Conservation (phyloP, 148 eudicot genomes). For the Polygonum maritimum region DNA sequence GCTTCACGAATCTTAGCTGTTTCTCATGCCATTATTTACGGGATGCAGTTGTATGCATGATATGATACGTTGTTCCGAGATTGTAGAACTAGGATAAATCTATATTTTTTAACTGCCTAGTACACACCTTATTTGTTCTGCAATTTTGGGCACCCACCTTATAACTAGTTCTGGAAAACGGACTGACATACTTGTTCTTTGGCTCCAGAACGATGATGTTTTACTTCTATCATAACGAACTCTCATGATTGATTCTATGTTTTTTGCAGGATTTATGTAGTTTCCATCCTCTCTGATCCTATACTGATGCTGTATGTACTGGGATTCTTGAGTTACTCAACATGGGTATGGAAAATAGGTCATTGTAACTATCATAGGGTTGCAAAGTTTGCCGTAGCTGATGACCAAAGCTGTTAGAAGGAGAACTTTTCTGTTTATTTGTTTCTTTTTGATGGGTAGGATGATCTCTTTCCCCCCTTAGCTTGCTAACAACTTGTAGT, state of each 20-base stretch:
- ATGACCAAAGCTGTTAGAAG: not conserved
- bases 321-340: not conserved
- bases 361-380: not conserved
- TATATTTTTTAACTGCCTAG: not conserved
- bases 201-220: too few species aligned
- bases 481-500: constrained; percentile 1
- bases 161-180: not conserved
- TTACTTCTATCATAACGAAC: not conserved
- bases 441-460: not conserved
- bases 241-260: not conserved
- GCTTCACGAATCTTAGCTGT: not conserved
- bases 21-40: not conserved
- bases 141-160: not conserved
- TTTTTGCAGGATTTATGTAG: not conserved
- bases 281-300: not conserved
- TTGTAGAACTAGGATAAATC: not conserved
- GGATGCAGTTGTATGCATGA: not conserved
- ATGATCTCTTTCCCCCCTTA: not conserved
- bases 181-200: not conserved
- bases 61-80: not conserved
- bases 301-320: not conserved
- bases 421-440: not conserved
- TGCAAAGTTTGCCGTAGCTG: not conserved
- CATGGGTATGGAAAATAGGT: not conserved
- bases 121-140: not conserved